A percentile compares a stretch with the other conserved stretches of the same genome.
phyloP scores from a whole-genome alignment of 176 grass and related monocot species.

The Eleusine indica region DNA sequence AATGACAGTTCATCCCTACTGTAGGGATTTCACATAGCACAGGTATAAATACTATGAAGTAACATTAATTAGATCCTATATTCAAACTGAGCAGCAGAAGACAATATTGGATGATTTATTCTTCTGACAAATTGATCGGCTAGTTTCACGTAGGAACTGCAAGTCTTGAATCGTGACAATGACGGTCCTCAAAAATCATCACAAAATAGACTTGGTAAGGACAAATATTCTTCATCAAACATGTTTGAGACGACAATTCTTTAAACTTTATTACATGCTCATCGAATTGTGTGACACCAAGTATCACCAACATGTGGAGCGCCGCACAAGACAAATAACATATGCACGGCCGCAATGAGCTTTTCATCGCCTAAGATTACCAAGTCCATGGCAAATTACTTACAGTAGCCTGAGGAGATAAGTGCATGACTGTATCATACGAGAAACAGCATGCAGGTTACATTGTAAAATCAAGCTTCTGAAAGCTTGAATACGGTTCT shows the following conservation, averaged over 20 bases:
- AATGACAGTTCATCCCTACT: background rate
- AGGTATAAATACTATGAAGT: background rate
- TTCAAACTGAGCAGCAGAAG: background rate
- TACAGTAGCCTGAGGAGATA: background rate
- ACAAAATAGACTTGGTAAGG: background rate
- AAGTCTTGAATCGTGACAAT: background rate
- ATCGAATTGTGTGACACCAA: background rate
- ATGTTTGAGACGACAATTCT: background rate
- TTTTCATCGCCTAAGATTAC: constrained; percentile 23
- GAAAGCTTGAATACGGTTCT: background rate
- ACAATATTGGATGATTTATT: background rate
- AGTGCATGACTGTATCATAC: background rate
- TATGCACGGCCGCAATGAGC: constrained; percentile 21
- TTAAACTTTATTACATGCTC: constrained; percentile 44
- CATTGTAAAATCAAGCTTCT: constrained; percentile 46
- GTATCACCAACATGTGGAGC: background rate
- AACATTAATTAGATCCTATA: background rate
- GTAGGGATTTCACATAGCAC: background rate
- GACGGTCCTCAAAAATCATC: background rate
- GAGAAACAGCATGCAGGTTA: background rate
- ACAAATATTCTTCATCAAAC: background rate
- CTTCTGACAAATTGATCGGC: background rate
- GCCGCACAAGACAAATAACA: constrained; percentile 43
- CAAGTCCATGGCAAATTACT: constrained; percentile 9
- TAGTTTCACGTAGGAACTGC: background rate